phyloP scores from a whole-genome alignment of 1,284 basidiomycete genomes.

The Melampsora americana region DNA sequence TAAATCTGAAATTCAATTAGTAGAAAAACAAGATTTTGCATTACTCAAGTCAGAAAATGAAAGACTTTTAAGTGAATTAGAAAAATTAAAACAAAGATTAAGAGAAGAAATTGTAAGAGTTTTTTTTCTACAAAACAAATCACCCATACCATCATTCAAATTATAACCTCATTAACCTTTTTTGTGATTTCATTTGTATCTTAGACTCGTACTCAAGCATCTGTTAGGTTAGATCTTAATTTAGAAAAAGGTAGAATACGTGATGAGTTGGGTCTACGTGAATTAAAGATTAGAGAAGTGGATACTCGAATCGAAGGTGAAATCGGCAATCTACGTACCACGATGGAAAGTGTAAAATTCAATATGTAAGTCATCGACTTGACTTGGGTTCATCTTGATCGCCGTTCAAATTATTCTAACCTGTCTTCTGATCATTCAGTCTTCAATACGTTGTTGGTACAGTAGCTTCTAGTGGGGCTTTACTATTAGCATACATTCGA shows the following conservation, averaged over 20 bases:
- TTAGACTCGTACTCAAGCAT: slow-evolving; percentile 87
- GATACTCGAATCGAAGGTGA: slow-evolving; percentile 96
- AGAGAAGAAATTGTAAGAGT: slow-evolving; percentile 61
- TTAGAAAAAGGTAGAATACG: slow-evolving; percentile 91
- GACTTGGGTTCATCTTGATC: background rate
- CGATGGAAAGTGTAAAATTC: slow-evolving; percentile 82
- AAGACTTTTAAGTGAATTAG: slow-evolving; percentile 81
- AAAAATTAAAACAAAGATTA: slow-evolving; percentile 90
- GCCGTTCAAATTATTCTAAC: background rate
- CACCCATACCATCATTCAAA: too few species aligned
- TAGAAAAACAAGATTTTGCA: slow-evolving; percentile 95
- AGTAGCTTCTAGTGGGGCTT: slow-evolving; percentile 38
- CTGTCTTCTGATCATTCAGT: background rate
- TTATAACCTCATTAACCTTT: background rate
- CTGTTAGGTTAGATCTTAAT: slow-evolving; percentile 91
- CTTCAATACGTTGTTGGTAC: slow-evolving; percentile 43
- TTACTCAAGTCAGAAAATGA: slow-evolving; percentile 89
- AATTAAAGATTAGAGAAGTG: slow-evolving; percentile 96
- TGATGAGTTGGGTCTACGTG: slow-evolving; percentile 87
- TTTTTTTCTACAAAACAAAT: background rate
- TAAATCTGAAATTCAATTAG: slow-evolving; percentile 91
- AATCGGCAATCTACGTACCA: slow-evolving; percentile 81
- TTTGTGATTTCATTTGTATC: slow-evolving; percentile 56
- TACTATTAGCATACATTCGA: slow-evolving; percentile 36
- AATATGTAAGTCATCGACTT: slow-evolving; percentile 23